Conservation (phyloP, 1,139 yeast species). For the Sugiyamaella castrensis region DNA sequence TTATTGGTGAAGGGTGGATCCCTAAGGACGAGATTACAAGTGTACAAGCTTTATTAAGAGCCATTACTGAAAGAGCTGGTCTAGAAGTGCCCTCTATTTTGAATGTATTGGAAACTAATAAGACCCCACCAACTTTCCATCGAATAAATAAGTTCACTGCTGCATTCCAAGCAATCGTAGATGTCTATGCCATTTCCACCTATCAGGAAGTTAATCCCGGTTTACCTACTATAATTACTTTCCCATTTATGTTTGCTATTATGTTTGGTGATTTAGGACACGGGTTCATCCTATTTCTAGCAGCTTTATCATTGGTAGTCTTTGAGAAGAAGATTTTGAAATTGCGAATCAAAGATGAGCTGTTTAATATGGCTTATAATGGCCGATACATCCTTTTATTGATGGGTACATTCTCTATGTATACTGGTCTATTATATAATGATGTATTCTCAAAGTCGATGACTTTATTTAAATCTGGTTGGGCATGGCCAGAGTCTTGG, state of each 20-base stretch:
- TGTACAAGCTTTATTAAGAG: constrained; percentile 49
- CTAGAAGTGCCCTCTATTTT: constrained; percentile 70
- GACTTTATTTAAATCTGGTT: constrained; percentile 81
- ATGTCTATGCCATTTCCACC: constrained; percentile 91
- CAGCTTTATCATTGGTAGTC: constrained; percentile 64
- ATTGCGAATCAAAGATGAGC: constrained; percentile 79
- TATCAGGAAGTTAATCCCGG: constrained; percentile 97
- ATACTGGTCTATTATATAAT: constrained; percentile 89
- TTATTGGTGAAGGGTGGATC: constrained; percentile 98
- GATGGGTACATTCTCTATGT: constrained; percentile 92
- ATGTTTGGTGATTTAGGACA: constrained; percentile 99
- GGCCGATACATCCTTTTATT: constrained; percentile 87
- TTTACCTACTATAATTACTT: constrained; percentile 87
- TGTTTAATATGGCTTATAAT: constrained; percentile 90
- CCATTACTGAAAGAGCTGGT: constrained; percentile 55
- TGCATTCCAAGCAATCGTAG: constrained; percentile 90
- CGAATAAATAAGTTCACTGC: constrained; percentile 86
- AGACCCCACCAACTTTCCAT: constrained; percentile 92
- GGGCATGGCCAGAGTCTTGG: constrained; percentile 84
- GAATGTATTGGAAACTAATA: constrained; percentile 73
- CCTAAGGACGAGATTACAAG: constrained; percentile 54
- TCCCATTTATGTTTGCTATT: constrained; percentile 98
- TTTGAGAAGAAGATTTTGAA: constrained; percentile 64
- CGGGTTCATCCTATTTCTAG: constrained; percentile 74
- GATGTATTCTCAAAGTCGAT: constrained; percentile 89